These are phyloP conservation scores for Gossypium ekmanianum DNA, from an alignment of 345 rosid species.

Conservation along the genomic window DNA sequence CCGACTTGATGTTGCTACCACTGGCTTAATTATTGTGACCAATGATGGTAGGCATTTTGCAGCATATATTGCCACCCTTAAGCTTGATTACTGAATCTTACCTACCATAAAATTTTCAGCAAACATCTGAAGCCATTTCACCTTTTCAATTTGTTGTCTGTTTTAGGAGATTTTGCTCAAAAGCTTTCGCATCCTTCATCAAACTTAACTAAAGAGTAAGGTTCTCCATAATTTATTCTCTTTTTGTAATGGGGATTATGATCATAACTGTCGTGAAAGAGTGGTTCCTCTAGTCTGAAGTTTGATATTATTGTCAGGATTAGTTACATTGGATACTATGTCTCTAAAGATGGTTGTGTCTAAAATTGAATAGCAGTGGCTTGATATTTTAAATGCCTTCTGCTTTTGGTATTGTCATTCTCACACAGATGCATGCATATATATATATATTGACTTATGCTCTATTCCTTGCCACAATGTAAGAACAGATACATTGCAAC, in stretches of 20 bases:
- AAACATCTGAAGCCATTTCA: background rate
- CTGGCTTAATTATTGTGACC: constrained; percentile 80
- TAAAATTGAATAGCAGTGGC: background rate
- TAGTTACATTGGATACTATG: constrained; percentile 5
- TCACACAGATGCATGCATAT: background rate
- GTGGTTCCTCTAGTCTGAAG: background rate
- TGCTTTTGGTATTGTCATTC: background rate
- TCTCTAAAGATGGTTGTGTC: background rate
- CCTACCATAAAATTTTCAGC: background rate
- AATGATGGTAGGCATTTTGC: constrained; percentile 61
- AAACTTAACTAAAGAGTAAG: constrained; percentile 81
- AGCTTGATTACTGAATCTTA: background rate
- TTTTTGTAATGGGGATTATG: background rate
- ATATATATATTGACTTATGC: background rate
- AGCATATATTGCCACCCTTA: constrained; percentile 1
- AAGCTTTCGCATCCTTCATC: constrained; percentile 85
- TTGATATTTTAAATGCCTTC: constrained; percentile 1
- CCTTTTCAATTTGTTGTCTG: background rate
- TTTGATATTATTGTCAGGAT: background rate
- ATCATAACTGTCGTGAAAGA: background rate
- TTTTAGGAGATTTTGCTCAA: constrained; percentile 87
- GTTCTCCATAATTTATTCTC: background rate
- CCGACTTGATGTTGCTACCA: constrained; percentile 94
- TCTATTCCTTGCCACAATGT: background rate
- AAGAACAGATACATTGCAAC: constrained; percentile 73